These are phyloP conservation scores for Oehlia diaphana DNA, from an alignment of 192 early-diverging fungal genomes.

Conservation along the genomic window DNA sequence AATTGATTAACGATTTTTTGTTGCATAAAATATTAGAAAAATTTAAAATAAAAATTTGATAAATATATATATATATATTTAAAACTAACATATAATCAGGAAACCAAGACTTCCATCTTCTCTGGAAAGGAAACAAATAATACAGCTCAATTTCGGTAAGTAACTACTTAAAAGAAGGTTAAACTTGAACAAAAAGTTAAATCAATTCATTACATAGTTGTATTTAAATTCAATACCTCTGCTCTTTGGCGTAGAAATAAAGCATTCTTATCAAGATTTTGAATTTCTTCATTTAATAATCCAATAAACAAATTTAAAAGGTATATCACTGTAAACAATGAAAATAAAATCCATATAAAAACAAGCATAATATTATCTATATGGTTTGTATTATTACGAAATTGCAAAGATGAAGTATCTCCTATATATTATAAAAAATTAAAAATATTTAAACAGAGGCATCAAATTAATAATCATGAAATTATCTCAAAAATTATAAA, in stretches of 20 bases:
- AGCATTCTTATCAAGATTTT: too few species aligned
- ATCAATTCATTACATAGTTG: too few species aligned
- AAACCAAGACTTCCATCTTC: constrained; percentile 4
- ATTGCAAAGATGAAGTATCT: not conserved
- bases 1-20: too few species aligned
- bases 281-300: constrained; percentile 1
- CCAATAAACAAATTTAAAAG: constrained; percentile 16
- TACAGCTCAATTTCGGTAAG: constrained; percentile 11
- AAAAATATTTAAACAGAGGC: too few species aligned
- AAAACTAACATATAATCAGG: not conserved
- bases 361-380: not conserved
- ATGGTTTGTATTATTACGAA: not conserved
- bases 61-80: too few species aligned
- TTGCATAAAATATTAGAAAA: too few species aligned
- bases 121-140: not conserved
- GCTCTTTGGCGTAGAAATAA: not conserved
- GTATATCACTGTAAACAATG: not conserved
- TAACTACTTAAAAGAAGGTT: not conserved
- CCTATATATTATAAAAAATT: not conserved
- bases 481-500: not conserved
- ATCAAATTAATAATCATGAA: too few species aligned
- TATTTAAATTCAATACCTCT: not conserved
- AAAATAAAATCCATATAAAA: not conserved
- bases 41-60: too few species aligned
- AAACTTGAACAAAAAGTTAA: too few species aligned